phyloP scores from a whole-genome alignment of 2,329 filamentous ascomycete species.

The Fusarium nanum region DNA sequence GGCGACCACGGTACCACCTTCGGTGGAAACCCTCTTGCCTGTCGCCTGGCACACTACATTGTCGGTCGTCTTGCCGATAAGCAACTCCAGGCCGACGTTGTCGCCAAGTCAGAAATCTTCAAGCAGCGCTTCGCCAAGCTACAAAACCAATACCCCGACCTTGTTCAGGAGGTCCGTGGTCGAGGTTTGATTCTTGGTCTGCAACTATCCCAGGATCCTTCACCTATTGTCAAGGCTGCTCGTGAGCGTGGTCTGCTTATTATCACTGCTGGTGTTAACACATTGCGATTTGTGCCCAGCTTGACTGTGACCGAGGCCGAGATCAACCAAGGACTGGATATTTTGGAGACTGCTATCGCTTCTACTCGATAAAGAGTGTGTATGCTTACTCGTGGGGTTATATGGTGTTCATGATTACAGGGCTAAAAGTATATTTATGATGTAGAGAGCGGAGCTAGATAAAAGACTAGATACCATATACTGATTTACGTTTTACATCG shows the following conservation, averaged over 20 bases:
- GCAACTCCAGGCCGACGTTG: conserved; percentile 75
- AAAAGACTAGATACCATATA: conserved; percentile 34
- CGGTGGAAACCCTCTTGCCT: conserved; percentile 89
- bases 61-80: conserved; percentile 79
- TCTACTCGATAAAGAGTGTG: conserved; percentile 52
- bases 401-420: neutral
- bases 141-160: conserved; percentile 66
- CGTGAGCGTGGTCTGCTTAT: conserved; percentile 88
- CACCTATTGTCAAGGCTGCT: conserved; percentile 82
- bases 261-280: conserved; percentile 94
- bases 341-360: conserved; percentile 75
- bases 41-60: conserved; percentile 86
- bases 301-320: conserved; percentile 83
- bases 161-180: conserved; percentile 84
- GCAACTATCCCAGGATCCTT: conserved; percentile 80
- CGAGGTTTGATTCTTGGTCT: conserved; percentile 87
- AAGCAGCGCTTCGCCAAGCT: conserved; percentile 60
- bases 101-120: conserved; percentile 70
- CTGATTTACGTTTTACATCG: conserved; percentile 16
- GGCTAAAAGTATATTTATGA: conserved; percentile 18
- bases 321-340: conserved; percentile 80
- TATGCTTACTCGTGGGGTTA: neutral
- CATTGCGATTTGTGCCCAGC: conserved; percentile 89
- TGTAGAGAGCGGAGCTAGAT: conserved; percentile 29
- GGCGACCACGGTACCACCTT: conserved; percentile 96